Evolutionary conservation across 169 alveolate species (phyloP), one percentile per base, ranked within the genome.

Genomic region (Eimeria acervulina): DNA sequence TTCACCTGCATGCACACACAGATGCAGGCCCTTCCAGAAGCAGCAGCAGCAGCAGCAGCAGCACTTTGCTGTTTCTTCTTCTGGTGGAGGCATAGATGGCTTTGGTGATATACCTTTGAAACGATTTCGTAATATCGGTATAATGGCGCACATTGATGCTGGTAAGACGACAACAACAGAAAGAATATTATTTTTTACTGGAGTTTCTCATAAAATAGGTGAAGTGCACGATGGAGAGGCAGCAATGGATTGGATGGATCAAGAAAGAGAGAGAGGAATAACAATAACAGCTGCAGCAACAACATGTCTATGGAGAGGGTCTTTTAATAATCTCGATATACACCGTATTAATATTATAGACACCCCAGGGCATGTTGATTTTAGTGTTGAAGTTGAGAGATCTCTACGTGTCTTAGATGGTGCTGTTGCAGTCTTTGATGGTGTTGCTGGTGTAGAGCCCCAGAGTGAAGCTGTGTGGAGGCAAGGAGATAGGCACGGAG

Each of bases 91-190:
- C n/a, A n/a, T n/a, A n/a, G n/a, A n/a, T n/a, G n/a, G n/a, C n/a
- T n/a, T n/a, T n/a, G 83, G 44, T 15, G 83, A 72, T 13, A 97
- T 97, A n/a, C 95, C 96, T 8, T 87, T 95, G 21, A 96, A 95
- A 12, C 96, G 96, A 72, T 97, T 96, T 94, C 97, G 99, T 52
- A 98, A 98, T 96, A 96, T 98, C 72, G 99, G 99, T 31, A 98
- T 99, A 76, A 98, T 99, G 93, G 99, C 99, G 38, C 99, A 99
- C 95, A 99, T 99, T 52, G 99, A 99, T 96, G 99, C 99, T 21
- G 99, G 99, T 7, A 99, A 99, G 96, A 99, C 99, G 31, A 99
- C 99, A 36, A 98, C 99, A 33, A 99, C 99, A 15, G 99, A 99
- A 97, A 97, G 99, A 91, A 98, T 99, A 98, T 97, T 99, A 44